Conservation (phyloP, 352 stramenopile species). For the Phytophthora foliorum region DNA sequence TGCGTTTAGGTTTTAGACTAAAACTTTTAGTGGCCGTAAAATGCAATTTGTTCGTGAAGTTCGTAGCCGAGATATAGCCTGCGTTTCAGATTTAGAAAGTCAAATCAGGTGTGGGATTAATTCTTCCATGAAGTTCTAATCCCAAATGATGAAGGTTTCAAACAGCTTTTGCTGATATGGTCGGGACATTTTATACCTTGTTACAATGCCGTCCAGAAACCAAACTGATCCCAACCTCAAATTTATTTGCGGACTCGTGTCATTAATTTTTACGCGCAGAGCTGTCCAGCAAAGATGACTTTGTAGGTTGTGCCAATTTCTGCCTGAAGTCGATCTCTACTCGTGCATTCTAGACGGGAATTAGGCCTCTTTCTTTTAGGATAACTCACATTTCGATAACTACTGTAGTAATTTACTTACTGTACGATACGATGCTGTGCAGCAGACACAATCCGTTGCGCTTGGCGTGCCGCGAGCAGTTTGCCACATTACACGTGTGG, state of each 20-base stretch:
- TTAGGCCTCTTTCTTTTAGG: conserved; percentile 4
- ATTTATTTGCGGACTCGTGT: neutral
- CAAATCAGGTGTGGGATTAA: conserved; percentile 79
- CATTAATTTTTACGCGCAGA: neutral
- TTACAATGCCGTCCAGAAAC: conserved; percentile 83
- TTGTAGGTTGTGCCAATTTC: too few relatives aligned
- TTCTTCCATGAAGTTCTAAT: conserved; percentile 88
- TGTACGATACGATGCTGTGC: conserved; percentile 16
- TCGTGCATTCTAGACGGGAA: too few relatives aligned
- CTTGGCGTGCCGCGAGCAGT: conserved; percentile 31
- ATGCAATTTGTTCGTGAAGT: neutral
- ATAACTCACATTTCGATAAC: conserved; percentile 3
- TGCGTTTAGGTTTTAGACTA: neutral
- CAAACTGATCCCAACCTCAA: conserved; percentile 65
- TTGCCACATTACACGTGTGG: conserved; percentile 18
- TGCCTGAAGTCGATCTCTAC: too few relatives aligned
- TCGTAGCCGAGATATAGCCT: neutral
- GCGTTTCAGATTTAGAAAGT: neutral
- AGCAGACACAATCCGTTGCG: conserved; percentile 34
- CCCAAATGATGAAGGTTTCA: conserved; percentile 88
- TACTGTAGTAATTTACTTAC: conserved; percentile 33
- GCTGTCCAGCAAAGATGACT: neutral
- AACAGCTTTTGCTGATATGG: conserved; percentile 76
- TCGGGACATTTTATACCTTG: conserved; percentile 83
- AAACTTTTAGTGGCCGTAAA: neutral